A percentile compares a stretch with the other conserved stretches of the same genome.
These are phyloP conservation scores for Boletus rubescentipes DNA, from an alignment of 768 basidiomycete genomes.

Conservation along the genomic window DNA sequence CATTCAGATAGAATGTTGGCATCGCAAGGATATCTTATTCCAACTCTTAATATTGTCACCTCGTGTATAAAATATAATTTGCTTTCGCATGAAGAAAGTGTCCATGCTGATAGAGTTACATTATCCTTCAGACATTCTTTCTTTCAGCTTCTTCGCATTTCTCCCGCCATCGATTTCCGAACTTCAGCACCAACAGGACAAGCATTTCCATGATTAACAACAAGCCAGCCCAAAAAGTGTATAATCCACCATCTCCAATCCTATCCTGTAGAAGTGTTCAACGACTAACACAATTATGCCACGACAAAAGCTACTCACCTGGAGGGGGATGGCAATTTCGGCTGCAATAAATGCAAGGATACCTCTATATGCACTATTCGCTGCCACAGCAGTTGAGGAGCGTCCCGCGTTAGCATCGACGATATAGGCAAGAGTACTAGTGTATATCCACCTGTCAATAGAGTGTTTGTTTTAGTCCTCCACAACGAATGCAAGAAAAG, in stretches of 20 bases:
- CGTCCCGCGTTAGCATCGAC: slow-evolving; percentile 85
- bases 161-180: slow-evolving; percentile 61
- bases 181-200: slow-evolving; percentile 56
- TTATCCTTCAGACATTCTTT: slow-evolving; percentile 1
- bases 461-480: background rate
- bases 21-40: background rate
- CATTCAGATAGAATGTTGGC: background rate
- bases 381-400: slow-evolving; percentile 73
- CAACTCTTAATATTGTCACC: background rate
- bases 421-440: slow-evolving; percentile 76
- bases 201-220: slow-evolving; percentile 51
- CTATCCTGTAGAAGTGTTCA: slow-evolving; percentile 10
- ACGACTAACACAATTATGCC: background rate
- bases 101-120: background rate
- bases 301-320: slow-evolving; percentile 26
- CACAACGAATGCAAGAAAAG: background rate
- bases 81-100: background rate
- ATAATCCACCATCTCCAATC: slow-evolving; percentile 32
- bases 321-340: slow-evolving; percentile 78
- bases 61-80: slow-evolving; percentile 4
- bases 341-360: slow-evolving; percentile 63
- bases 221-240: slow-evolving; percentile 48
- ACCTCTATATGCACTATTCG: slow-evolving; percentile 77
- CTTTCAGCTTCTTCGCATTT: slow-evolving; percentile 45
- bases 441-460: slow-evolving; percentile 49